phyloP scores from a whole-genome alignment of 352 stramenopile genomes.

The Phytophthora sojae region DNA sequence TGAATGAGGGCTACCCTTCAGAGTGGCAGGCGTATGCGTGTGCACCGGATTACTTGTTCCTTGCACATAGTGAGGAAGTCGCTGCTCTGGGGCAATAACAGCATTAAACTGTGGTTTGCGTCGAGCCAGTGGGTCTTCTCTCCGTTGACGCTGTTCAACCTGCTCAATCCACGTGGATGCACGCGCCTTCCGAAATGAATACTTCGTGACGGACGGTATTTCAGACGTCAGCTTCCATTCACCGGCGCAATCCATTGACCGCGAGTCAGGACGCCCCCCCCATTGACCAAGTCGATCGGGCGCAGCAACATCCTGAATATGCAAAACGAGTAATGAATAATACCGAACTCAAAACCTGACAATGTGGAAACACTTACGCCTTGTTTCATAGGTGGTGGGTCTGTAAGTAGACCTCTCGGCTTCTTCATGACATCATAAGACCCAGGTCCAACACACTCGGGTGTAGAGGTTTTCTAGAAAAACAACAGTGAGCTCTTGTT shows the following conservation, averaged over 20 bases:
- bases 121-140: conserved; percentile 48
- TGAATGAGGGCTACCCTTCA: conserved; percentile 1
- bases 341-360: background rate
- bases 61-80: conserved; percentile 61
- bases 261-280: conserved; percentile 45
- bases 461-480: conserved; percentile 53
- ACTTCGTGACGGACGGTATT: conserved; percentile 60
- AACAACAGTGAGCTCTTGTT: background rate
- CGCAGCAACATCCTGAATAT: conserved; percentile 20
- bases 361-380: conserved; percentile 20
- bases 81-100: conserved; percentile 33
- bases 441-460: conserved; percentile 58
- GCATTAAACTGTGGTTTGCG: conserved; percentile 6
- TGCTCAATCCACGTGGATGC: conserved; percentile 78
- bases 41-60: conserved; percentile 51
- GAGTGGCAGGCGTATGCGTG: conserved; percentile 26
- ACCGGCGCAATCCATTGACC: conserved; percentile 60
- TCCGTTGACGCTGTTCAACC: conserved; percentile 57
- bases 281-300: conserved; percentile 59
- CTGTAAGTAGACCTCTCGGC: conserved; percentile 30
- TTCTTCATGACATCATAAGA: conserved; percentile 60
- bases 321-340: background rate
- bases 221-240: conserved; percentile 76
- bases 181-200: conserved; percentile 62
- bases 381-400: conserved; percentile 29